These are phyloP conservation scores for Aphanomyces euteiches DNA, from an alignment of 352 stramenopile genomes.

Conservation along the genomic window DNA sequence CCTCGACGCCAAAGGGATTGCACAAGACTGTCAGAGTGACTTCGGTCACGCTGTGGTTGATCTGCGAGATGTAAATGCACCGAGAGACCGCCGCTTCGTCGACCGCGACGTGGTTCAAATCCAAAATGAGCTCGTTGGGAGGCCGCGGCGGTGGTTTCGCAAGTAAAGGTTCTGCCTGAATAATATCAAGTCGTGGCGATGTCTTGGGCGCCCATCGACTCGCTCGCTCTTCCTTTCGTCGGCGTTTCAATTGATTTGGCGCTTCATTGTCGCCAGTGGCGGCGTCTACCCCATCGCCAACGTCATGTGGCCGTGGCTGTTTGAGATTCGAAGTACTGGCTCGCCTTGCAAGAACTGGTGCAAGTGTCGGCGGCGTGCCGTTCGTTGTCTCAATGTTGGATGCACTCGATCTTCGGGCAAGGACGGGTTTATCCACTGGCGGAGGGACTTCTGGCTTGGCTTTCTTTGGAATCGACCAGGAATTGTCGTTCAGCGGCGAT, in stretches of 20 bases:
- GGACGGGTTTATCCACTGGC: background rate
- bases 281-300: background rate
- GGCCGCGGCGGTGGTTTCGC: no score
- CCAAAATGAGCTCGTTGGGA: background rate
- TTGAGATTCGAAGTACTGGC: background rate
- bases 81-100: background rate
- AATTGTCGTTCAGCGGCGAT: background rate
- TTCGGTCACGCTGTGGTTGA: conserved; percentile 23
- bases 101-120: background rate
- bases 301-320: background rate
- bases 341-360: no score
- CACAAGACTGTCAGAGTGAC: background rate
- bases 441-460: background rate
- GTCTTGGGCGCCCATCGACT: conserved; percentile 10
- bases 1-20: conserved; percentile 4
- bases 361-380: no score
- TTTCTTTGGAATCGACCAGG: background rate
- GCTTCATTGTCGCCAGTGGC: background rate
- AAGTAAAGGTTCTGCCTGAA: background rate
- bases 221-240: background rate
- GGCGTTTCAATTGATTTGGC: background rate
- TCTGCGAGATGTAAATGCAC: conserved; percentile 5
- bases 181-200: background rate
- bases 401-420: background rate
- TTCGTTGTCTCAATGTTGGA: background rate